phyloP scores from a whole-genome alignment of 1,284 basidiomycete genomes.

The Ganoderma lingzhi region DNA sequence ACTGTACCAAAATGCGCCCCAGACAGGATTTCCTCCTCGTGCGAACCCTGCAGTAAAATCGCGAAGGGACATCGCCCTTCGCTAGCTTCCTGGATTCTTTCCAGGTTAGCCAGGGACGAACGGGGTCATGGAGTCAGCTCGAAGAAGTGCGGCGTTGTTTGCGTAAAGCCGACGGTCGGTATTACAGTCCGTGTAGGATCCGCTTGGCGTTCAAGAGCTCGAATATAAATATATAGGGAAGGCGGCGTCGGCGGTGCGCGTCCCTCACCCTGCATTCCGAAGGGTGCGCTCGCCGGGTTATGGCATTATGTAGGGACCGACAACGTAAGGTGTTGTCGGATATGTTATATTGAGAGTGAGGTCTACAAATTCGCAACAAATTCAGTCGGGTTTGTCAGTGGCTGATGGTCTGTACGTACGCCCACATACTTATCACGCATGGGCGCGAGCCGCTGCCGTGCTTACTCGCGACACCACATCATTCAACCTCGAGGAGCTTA shows the following conservation, averaged over 20 bases:
- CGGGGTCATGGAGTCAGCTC: neutral
- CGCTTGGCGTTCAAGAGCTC: neutral
- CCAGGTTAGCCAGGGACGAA: neutral
- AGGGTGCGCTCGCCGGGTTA: neutral
- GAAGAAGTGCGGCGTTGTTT: slow-evolving; percentile 2
- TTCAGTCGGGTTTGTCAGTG: slow-evolving; percentile 2
- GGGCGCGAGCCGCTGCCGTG: neutral
- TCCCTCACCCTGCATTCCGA: neutral
- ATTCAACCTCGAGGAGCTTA: neutral
- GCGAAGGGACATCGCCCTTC: neutral
- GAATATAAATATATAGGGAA: neutral
- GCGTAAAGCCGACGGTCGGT: neutral
- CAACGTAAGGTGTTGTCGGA: neutral
- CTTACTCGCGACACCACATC: neutral
- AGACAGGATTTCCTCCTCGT: neutral
- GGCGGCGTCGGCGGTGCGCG: slow-evolving; percentile 2
- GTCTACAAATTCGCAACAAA: neutral
- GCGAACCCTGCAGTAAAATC: neutral
- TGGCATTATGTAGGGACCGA: neutral
- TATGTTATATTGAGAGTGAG: neutral
- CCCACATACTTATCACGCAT: neutral
- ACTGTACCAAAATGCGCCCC: neutral
- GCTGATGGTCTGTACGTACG: neutral
- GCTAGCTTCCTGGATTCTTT: neutral
- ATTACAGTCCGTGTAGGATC: no score